A percentile compares a stretch with the other conserved stretches of the same genome.
Evolutionary conservation across 768 basidiomycete genomes (phyloP).

Genomic region (Nidularia sp.): DNA sequence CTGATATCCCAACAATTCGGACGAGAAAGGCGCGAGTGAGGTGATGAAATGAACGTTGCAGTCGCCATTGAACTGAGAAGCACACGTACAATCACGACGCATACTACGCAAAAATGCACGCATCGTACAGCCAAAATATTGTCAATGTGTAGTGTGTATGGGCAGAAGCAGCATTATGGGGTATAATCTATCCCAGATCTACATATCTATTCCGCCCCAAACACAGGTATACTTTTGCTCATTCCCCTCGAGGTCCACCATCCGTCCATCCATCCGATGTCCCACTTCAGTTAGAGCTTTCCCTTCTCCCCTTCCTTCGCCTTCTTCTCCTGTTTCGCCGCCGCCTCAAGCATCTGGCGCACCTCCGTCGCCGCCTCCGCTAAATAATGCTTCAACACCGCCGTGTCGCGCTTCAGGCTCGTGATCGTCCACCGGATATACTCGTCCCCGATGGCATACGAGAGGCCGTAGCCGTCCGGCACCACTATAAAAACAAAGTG

Average conservation of each 20-base stretch:
- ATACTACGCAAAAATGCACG: no score
- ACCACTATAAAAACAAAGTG: conserved; percentile 53
- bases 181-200: no score
- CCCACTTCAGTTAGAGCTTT: not conserved
- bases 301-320: conserved; percentile 11
- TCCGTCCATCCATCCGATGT: not conserved
- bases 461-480: conserved; percentile 85
- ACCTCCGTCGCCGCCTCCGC: conserved; percentile 80
- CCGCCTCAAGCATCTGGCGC: conserved; percentile 70
- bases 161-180: no score
- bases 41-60: no score
- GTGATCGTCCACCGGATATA: conserved; percentile 93
- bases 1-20: no score
- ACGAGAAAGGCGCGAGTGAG: no score
- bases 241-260: not conserved
- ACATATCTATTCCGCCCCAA: no score
- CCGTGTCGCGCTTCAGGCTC: conserved; percentile 52
- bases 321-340: conserved; percentile 37
- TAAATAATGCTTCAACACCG: conserved; percentile 62
- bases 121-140: no score
- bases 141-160: no score
- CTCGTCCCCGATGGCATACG: conserved; percentile 83
- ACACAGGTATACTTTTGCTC: no score
- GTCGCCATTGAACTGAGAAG: no score
- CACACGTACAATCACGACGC: no score